A percentile compares a stretch with the other conserved stretches of the same genome.
phyloP scores from a whole-genome alignment of 73 alveolate species.

The Stentor coeruleus region DNA sequence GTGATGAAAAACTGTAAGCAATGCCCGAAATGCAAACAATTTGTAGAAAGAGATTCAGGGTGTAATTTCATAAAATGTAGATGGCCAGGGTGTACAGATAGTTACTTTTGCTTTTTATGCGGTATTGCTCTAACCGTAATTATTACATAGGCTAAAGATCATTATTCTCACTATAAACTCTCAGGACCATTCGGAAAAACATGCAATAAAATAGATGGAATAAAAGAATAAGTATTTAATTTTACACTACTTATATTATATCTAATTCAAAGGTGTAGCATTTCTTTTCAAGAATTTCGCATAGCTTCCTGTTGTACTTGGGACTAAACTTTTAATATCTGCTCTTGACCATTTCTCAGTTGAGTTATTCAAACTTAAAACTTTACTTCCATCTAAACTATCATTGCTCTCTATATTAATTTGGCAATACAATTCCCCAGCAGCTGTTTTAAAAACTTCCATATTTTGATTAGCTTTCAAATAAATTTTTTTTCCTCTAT shows the following conservation, averaged over 20 bases:
- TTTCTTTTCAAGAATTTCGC: too few relatives aligned
- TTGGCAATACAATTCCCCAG: neutral
- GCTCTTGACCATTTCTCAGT: neutral
- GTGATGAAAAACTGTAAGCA: neutral
- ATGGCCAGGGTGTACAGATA: conserved; percentile 1
- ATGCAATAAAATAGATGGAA: conserved; percentile 12
- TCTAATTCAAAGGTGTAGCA: too few relatives aligned
- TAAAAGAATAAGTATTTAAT: neutral
- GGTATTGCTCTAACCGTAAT: neutral
- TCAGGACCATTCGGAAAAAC: conserved; percentile 26
- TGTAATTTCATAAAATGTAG: conserved; percentile 17
- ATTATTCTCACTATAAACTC: conserved; percentile 17
- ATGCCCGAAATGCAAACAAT: conserved; percentile 25
- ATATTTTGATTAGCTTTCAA: neutral
- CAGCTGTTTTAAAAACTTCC: neutral
- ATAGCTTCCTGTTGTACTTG: too few relatives aligned
- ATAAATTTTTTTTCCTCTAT: neutral
- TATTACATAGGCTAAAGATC: neutral
- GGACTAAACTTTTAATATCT: too few relatives aligned
- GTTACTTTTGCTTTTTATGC: conserved; percentile 22
- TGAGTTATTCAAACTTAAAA: neutral
- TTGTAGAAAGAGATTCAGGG: conserved; percentile 13
- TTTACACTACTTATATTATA: neutral
- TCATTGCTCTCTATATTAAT: neutral
- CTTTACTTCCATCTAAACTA: neutral